Conservation (phyloP, 2,329 filamentous ascomycete genomes). For the Aspergillus quadrilineatus region DNA sequence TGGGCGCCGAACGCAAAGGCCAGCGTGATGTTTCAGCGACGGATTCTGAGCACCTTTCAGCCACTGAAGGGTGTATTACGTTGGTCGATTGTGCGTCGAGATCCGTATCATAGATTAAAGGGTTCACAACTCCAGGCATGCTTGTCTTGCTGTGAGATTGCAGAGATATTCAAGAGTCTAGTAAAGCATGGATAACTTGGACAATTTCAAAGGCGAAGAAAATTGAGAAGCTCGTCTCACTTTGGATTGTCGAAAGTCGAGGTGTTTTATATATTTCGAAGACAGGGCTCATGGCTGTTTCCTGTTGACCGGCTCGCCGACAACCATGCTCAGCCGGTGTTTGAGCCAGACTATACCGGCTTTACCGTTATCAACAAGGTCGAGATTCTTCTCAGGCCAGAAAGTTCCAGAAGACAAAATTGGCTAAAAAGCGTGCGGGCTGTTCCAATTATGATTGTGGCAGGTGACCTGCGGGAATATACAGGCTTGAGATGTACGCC, state of each 20-base stretch:
- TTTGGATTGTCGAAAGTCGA: too few species aligned
- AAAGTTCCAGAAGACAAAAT: neutral
- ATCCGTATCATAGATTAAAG: neutral
- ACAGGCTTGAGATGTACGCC: neutral
- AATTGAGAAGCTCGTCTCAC: neutral
- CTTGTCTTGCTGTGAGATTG: neutral
- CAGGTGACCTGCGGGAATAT: neutral
- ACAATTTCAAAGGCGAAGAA: neutral
- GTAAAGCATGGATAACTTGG: neutral
- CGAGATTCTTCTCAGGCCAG: neutral
- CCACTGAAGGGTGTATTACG: conserved; percentile 12
- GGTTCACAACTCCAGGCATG: conserved; percentile 2
- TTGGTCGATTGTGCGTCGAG: neutral
- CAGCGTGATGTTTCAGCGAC: conserved; percentile 9
- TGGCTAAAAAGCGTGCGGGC: neutral
- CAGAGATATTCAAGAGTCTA: neutral
- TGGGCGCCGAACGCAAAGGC: conserved; percentile 35
- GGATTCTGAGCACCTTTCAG: conserved; percentile 11
- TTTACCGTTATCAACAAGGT: neutral
- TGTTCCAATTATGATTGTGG: neutral
- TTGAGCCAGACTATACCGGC: neutral
- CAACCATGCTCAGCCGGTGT: conserved; percentile 1
- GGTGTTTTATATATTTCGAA: neutral
- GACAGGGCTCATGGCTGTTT: conserved; percentile 1
- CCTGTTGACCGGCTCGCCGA: neutral